Conservation (phyloP, 805 yeast genomes). For the Hanseniaspora clermontiae region DNA sequence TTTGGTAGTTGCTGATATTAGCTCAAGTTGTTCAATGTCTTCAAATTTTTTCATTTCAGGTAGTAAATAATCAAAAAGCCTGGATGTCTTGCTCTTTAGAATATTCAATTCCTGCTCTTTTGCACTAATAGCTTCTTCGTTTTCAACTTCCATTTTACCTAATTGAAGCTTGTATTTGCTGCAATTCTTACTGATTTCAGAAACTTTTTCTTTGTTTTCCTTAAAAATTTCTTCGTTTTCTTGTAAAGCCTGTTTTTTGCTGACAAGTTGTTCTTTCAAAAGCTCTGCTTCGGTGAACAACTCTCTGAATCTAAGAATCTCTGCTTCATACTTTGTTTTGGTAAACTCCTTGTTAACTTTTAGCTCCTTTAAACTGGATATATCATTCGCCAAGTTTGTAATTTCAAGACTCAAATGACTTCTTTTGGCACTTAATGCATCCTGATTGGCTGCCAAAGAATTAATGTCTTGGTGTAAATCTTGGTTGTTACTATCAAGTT, state of each 20-base stretch:
- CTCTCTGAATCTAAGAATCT: background rate
- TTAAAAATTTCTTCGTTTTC: background rate
- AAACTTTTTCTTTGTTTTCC: background rate
- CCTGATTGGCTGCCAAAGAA: background rate
- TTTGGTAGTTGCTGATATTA: slow-evolving; percentile 20
- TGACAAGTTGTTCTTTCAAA: background rate
- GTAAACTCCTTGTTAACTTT: background rate
- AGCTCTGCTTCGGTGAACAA: background rate
- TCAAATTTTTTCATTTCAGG: slow-evolving; percentile 18
- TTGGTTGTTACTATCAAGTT: background rate
- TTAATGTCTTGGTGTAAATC: background rate
- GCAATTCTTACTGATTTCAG: background rate
- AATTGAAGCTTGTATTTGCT: background rate
- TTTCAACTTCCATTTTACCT: background rate
- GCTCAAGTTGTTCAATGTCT: slow-evolving; percentile 13
- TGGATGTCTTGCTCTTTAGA: background rate
- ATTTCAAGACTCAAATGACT: background rate
- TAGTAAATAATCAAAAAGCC: background rate
- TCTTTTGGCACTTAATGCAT: background rate
- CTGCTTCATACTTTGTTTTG: background rate
- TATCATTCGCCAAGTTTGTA: background rate
- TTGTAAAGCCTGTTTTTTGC: background rate
- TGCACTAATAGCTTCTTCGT: background rate
- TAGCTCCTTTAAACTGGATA: background rate
- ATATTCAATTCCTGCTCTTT: background rate